These are phyloP conservation scores for Cephalotrichum gorgonifer DNA, from an alignment of 2,329 filamentous ascomycete species.

Conservation along the genomic window DNA sequence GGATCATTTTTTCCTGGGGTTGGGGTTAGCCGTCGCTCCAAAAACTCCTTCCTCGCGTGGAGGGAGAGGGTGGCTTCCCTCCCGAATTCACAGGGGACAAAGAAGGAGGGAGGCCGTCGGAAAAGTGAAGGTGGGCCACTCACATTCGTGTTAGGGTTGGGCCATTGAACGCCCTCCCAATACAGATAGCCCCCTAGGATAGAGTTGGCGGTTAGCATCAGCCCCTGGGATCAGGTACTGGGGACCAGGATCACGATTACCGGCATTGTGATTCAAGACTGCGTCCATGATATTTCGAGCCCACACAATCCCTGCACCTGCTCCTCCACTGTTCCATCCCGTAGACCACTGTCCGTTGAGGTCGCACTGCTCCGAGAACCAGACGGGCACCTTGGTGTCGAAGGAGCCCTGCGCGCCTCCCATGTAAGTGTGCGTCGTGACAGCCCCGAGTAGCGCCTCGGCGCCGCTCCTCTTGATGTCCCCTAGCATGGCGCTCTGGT, in stretches of 20 bases:
- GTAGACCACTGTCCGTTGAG: slow-evolving; percentile 31
- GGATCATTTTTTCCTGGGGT: slow-evolving; percentile 14
- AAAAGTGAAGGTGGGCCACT: neutral
- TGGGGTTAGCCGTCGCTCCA: neutral
- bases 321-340: slow-evolving; percentile 36
- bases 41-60: too few relatives aligned
- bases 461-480: slow-evolving; percentile 21
- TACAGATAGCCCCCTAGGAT: slow-evolving; percentile 44
- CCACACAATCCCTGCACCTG: slow-evolving; percentile 44
- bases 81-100: too few relatives aligned
- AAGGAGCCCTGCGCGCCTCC: slow-evolving; percentile 27
- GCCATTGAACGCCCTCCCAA: slow-evolving; percentile 34
- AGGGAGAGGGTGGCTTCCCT: too few relatives aligned
- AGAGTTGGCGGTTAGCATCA: too few relatives aligned
- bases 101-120: too few relatives aligned
- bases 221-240: too few relatives aligned
- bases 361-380: slow-evolving; percentile 42
- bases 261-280: slow-evolving; percentile 35
- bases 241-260: too few relatives aligned
- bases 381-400: slow-evolving; percentile 29
- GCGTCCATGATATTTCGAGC: slow-evolving; percentile 41
- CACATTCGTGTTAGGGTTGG: slow-evolving; percentile 5
- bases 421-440: slow-evolving; percentile 30
- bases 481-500: slow-evolving; percentile 22
- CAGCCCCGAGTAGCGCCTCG: slow-evolving; percentile 19